A percentile compares a stretch with the other conserved stretches of the same genome.
phyloP scores from a whole-genome alignment of 1,284 basidiomycete genomes.

The Leccinum cinnamomeum region DNA sequence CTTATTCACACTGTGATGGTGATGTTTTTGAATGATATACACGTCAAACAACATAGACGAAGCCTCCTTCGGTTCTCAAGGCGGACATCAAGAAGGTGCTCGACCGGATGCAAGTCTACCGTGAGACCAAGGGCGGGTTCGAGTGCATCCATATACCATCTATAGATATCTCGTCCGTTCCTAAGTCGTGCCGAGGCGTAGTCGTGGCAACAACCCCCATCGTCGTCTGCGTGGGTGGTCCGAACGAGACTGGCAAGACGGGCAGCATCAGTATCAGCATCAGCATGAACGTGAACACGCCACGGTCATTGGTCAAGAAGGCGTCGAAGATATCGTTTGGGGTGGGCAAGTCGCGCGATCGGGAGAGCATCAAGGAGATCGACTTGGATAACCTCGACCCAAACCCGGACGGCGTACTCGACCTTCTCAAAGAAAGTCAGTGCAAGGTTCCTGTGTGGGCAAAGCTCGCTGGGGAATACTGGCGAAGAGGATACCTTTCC shows the following conservation, averaged over 20 bases:
- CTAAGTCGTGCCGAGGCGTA: constrained; percentile 36
- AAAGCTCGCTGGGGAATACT: constrained; percentile 75
- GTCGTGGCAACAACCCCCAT: constrained; percentile 19
- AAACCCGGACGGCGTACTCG: constrained; percentile 68
- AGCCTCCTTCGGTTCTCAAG: constrained; percentile 71
- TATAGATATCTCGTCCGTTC: constrained; percentile 81
- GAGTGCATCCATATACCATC: constrained; percentile 95
- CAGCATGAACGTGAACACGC: constrained; percentile 17
- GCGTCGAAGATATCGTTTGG: constrained; percentile 74
- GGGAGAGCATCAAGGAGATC: constrained; percentile 42
- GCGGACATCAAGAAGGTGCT: constrained; percentile 85
- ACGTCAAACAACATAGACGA: constrained; percentile 47
- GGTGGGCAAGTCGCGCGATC: constrained; percentile 39
- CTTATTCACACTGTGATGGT: constrained; percentile 3
- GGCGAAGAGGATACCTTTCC: constrained; percentile 64
- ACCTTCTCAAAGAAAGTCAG: constrained; percentile 67
- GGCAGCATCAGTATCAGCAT: not conserved
- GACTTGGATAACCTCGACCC: constrained; percentile 78
- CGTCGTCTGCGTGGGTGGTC: constrained; percentile 51
- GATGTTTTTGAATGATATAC: not conserved
- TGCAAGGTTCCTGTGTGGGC: constrained; percentile 75
- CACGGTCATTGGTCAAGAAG: constrained; percentile 65
- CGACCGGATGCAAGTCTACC: constrained; percentile 91
- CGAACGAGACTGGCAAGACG: constrained; percentile 48
- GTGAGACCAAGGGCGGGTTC: constrained; percentile 88